These are phyloP conservation scores for Colletotrichum karsti DNA, from an alignment of 2,329 filamentous ascomycete species.

Conservation along the genomic window DNA sequence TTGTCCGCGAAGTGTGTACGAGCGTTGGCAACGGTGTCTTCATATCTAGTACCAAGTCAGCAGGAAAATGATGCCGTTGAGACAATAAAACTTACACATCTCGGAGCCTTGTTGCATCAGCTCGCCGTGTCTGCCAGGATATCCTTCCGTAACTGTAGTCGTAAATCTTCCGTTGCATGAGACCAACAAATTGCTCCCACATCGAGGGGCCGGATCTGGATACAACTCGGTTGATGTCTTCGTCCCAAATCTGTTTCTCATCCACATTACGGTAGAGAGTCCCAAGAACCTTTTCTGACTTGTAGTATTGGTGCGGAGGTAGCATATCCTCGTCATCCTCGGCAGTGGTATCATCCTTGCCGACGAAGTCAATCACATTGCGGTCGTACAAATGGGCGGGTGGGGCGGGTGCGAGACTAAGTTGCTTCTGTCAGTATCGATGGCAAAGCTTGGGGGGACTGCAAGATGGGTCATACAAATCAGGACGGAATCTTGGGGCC, in stretches of 20 bases:
- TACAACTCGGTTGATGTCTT: conserved; percentile 50
- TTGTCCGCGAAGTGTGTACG: conserved; percentile 58
- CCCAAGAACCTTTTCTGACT: conserved; percentile 74
- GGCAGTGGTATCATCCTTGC: conserved; percentile 42
- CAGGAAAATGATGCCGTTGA: neutral
- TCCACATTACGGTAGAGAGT: conserved; percentile 77
- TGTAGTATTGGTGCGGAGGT: conserved; percentile 64
- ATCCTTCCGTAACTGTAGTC: conserved; percentile 35
- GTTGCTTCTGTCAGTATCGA: neutral
- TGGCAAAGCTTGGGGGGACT: neutral
- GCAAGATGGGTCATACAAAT: conserved; percentile 58
- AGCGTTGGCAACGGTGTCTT: conserved; percentile 48
- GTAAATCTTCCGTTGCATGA: conserved; percentile 37
- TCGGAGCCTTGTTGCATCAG: conserved; percentile 53
- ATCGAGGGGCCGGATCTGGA: conserved; percentile 42
- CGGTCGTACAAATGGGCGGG: conserved; percentile 53
- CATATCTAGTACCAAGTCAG: conserved; percentile 47
- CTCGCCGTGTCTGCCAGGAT: conserved; percentile 42
- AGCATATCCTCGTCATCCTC: conserved; percentile 56
- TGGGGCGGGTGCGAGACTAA: conserved; percentile 56
- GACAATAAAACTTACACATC: conserved; percentile 50
- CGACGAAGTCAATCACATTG: conserved; percentile 48
- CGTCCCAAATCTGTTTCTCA: conserved; percentile 71
- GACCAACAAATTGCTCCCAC: conserved; percentile 51
- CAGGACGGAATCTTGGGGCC: conserved; percentile 52